Evolutionary conservation across 345 rosid genomes (phyloP), one percentile per base, ranked within the genome.

Genomic region (Aurinia saxatilis): DNA sequence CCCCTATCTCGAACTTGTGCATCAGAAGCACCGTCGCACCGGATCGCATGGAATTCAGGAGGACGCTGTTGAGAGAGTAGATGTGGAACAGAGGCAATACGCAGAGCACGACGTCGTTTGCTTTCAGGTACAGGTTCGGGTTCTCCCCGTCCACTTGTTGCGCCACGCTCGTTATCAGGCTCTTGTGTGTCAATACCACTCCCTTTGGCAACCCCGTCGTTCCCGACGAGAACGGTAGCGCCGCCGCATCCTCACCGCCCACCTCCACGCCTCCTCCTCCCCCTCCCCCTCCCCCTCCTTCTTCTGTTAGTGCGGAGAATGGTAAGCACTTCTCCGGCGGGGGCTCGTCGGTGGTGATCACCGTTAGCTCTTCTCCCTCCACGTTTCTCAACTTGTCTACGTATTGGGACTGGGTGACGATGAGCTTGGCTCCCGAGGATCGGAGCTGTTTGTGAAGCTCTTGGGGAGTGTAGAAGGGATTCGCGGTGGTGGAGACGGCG

Each of bases 141-240:
- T 87, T 92, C 34, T 87, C 91, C 16, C 98, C 98, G 23, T 92
- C 98, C 0, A 92, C 98, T 77, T 85, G 96, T 59, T 92, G 96
- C 0, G 98, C 98, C 11, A 92, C 88, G 64, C 96, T 89, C 1
- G 95, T 92, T 38, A 85, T 74, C 58, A 92, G 57, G 73, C 93
- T 84, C 63, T 80, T 80, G 72, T 92, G 98, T 0, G 98, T 89
- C 17, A 92, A 61, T 12, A 92, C 49, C 8, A 92, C 98, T 31
- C 98, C 98, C 72, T 92, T 92, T 0, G 98, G 98, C 1, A 89
- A 67, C 25, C 98, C 98, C 1, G 95, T 89, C 9, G 96, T 92
- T 8, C 98, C 98, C 0, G 98, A 92, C 1, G 96, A 92, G 74
- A 83, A 92, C 0, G 95, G 96, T 11, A 92, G 71, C 0, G 93